Base-by-base conservation (phyloP, 192 early-diverging fungal species). In the Haplosporangium gracile region DNA sequence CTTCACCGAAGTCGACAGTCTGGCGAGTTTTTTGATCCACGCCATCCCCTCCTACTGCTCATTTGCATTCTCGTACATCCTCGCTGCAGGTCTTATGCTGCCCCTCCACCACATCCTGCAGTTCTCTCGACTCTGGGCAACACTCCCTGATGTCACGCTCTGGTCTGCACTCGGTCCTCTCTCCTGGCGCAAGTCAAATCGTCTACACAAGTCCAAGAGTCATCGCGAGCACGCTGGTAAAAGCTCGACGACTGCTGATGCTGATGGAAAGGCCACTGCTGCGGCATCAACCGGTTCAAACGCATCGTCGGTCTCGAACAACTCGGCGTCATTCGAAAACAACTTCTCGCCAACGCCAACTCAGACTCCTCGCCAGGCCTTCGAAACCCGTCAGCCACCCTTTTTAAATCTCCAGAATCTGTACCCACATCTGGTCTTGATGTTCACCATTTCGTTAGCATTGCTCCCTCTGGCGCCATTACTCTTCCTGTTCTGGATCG, bases 21-120 rank as follows among this genome's bases (percentile, higher is more conserved):
- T 68, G 11, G 29, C 40, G 51, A 39, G 4, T 1, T 82, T 82
- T 51, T 68, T 82, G 3, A n/a, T 42, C 70, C 81, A 82, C n/a
- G 75, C 81, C 24, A 77, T 82, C 0, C 81, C 81, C 6, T 82
- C 81, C 20, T 82, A 82, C 55, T 77, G 81, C 81, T 82, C 81
- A 4, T 77, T 82, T 60, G 80, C 69, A 22, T 75, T 71, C 43
- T 32, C 80, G 0, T 82, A 82, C 39, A 53, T 76, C 26, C 74
- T 82, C n/a, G 36, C 57, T 2, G 45, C 74, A n/a, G 80, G 80
- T 42, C 34, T 82, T 20, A 53, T 45, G 32, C 16, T 82, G 26
- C 68, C 80, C 4, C 32, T 76, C 1, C 51, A 75, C n/a, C 80
- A 82, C 10, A 74, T 82, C 39, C 42, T 82, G 26, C 80, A 82